phyloP scores from a whole-genome alignment of 2,329 filamentous ascomycete species.

The Fusarium sp. region DNA sequence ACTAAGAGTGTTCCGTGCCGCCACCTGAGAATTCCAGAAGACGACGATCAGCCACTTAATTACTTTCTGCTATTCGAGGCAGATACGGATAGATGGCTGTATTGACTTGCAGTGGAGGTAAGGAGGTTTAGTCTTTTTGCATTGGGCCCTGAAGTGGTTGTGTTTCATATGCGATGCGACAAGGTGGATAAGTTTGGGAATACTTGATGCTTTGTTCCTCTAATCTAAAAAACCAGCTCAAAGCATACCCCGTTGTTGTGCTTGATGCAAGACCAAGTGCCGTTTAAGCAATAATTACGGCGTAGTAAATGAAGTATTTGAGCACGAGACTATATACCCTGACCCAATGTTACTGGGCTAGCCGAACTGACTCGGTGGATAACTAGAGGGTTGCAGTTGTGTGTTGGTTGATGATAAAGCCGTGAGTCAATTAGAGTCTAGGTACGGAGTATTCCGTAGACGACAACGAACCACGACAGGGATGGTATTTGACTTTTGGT shows the following conservation, averaged over 20 bases:
- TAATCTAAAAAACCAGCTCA: slow-evolving; percentile 38
- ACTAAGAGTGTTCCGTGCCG: slow-evolving; percentile 6
- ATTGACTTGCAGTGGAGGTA: slow-evolving; percentile 18
- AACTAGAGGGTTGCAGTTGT: slow-evolving; percentile 6
- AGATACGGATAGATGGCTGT: slow-evolving; percentile 8
- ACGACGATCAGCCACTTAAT: slow-evolving; percentile 20
- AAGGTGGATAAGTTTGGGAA: slow-evolving; percentile 33
- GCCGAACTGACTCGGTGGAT: neutral
- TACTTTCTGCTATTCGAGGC: neutral
- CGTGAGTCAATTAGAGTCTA: slow-evolving; percentile 3
- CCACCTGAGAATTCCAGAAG: slow-evolving; percentile 40
- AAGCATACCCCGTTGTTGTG: slow-evolving; percentile 7
- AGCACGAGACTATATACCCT: slow-evolving; percentile 1
- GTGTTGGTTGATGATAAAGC: slow-evolving; percentile 6
- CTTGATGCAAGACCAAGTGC: slow-evolving; percentile 29
- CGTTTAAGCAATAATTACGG: slow-evolving; percentile 16
- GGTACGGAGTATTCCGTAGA: too few species aligned
- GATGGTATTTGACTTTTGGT: slow-evolving; percentile 2
- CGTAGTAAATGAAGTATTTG: slow-evolving; percentile 24
- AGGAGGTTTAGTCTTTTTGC: slow-evolving; percentile 22
- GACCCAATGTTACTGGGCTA: neutral
- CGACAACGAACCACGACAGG: slow-evolving; percentile 17
- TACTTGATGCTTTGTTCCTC: slow-evolving; percentile 37
- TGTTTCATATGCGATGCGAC: slow-evolving; percentile 34
- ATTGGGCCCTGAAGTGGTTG: slow-evolving; percentile 15